Evolutionary conservation across 2,329 filamentous ascomycete species (phyloP).

Genomic region (Claviceps monticola): DNA sequence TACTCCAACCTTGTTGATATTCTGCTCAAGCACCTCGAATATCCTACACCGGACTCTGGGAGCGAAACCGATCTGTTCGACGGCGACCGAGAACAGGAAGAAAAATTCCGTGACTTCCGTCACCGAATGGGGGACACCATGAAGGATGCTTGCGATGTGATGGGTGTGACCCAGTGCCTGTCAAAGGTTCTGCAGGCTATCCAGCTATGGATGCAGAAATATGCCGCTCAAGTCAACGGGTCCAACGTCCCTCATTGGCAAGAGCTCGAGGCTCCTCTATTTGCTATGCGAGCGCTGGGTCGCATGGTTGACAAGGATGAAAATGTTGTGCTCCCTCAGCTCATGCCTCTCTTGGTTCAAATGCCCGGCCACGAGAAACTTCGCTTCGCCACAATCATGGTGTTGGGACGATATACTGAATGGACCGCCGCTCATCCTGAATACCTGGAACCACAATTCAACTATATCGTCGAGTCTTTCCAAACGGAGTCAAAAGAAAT

Average conservation of each 20-base stretch:
- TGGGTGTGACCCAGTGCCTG: conserved; percentile 83
- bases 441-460: conserved; percentile 82
- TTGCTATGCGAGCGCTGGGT: conserved; percentile 90
- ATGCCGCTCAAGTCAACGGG: conserved; percentile 60
- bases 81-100: conserved; percentile 87
- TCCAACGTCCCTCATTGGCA: conserved; percentile 87
- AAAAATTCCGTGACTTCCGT: conserved; percentile 92
- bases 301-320: conserved; percentile 91
- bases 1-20: conserved; percentile 87
- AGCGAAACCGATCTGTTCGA: conserved; percentile 80
- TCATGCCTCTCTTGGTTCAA: conserved; percentile 86
- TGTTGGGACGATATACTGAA: conserved; percentile 88
- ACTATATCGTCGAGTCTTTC: conserved; percentile 91
- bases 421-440: conserved; percentile 94
- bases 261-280: conserved; percentile 84
- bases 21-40: conserved; percentile 81
- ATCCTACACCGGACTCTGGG: conserved; percentile 59
- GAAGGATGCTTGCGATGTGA: conserved; percentile 93
- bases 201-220: conserved; percentile 74
- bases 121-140: conserved; percentile 96
- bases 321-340: conserved; percentile 70
- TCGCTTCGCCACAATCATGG: conserved; percentile 98
- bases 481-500: conserved; percentile 81
- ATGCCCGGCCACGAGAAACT: conserved; percentile 95
- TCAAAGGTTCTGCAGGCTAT: conserved; percentile 79